Evolutionary conservation across 2,329 filamentous ascomycete species (phyloP).

Genomic region (Pseudopyrenochaeta lycopersici): DNA sequence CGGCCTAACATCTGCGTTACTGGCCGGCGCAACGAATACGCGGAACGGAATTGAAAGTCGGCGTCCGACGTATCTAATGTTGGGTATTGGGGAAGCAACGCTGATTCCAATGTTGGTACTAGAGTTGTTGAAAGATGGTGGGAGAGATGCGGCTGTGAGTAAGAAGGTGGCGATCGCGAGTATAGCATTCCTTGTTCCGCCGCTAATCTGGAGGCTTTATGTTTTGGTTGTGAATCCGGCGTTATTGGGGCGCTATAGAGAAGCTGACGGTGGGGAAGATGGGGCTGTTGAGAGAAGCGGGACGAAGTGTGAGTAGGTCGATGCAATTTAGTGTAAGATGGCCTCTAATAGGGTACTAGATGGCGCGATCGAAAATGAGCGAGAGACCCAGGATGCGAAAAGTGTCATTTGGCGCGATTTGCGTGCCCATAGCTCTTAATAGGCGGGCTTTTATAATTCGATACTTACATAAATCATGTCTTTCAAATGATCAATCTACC

Average conservation of each 20-base stretch:
- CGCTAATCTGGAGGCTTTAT: conserved; percentile 36
- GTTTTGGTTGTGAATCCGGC: conserved; percentile 32
- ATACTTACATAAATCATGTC: no score
- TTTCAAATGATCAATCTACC: no score
- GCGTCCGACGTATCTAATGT: conserved; percentile 30
- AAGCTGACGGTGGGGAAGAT: conserved; percentile 6
- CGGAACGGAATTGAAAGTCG: conserved; percentile 36
- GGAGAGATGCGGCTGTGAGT: conserved; percentile 27
- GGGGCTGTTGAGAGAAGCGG: background rate
- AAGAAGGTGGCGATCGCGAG: conserved; percentile 21
- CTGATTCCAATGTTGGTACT: conserved; percentile 30
- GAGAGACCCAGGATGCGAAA: no score
- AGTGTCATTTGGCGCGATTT: no score
- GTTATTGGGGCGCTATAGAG: conserved; percentile 29
- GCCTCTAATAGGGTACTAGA: no score
- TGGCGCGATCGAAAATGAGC: no score
- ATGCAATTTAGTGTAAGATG: no score
- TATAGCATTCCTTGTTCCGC: conserved; percentile 27
- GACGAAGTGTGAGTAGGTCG: no score
- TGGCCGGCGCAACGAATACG: conserved; percentile 31
- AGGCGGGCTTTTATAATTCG: no score
- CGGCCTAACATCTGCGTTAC: conserved; percentile 33
- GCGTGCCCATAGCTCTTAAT: no score
- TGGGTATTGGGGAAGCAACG: conserved; percentile 30
- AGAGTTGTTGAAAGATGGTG: conserved; percentile 26